These are phyloP conservation scores for Blastobotrys niveus DNA, from an alignment of 1,139 yeast species.

Conservation along the genomic window DNA sequence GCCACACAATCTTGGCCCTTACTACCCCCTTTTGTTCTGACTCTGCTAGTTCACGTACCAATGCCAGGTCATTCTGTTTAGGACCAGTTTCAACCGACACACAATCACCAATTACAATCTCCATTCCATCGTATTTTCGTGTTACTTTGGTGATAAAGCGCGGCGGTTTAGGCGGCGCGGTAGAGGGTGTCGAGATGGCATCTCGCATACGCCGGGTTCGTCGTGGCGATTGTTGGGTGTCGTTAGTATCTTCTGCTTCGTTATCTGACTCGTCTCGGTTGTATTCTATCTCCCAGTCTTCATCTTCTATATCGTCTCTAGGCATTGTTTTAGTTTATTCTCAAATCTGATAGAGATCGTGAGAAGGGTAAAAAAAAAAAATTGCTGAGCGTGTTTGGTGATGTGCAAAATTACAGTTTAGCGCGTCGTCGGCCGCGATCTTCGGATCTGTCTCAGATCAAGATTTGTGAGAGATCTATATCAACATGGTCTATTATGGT, in stretches of 20 bases:
- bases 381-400: no score
- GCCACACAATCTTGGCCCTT: slow-evolving; percentile 3
- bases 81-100: background rate
- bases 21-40: background rate
- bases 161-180: no score
- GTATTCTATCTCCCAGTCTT: slow-evolving; percentile 8
- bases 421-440: background rate
- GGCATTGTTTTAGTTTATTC: background rate
- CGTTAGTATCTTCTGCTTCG: slow-evolving; percentile 6
- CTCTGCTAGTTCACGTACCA: background rate
- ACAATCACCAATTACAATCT: slow-evolving; percentile 2
- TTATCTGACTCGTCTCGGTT: slow-evolving; percentile 9
- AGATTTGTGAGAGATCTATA: background rate
- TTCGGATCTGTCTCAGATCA: no score
- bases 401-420: background rate
- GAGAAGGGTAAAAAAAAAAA: background rate
- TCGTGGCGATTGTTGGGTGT: no score
- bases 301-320: slow-evolving; percentile 6
- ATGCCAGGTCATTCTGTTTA: background rate
- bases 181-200: no score
- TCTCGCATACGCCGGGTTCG: background rate
- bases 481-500: background rate
- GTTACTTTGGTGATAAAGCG: background rate
- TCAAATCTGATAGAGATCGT: background rate
- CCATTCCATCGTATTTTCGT: background rate